phyloP scores from a whole-genome alignment of 495 filamentous ascomycete species.

The Penicillium samsonianum region DNA sequence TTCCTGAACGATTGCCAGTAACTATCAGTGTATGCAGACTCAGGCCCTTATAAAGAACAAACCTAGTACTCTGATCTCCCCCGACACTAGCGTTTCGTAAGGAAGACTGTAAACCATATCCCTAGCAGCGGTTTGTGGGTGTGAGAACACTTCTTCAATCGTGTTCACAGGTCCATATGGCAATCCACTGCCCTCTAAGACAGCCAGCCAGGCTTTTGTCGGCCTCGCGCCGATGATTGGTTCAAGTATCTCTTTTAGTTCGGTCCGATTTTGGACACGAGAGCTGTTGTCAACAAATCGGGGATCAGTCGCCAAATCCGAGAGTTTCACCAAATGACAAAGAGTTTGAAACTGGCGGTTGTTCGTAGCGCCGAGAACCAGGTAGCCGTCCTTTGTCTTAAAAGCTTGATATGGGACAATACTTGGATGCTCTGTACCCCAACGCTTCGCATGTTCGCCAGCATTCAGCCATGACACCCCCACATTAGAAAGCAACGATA shows the following conservation, averaged over 20 bases:
- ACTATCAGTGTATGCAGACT: background rate
- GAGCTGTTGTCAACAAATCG: constrained; percentile 68
- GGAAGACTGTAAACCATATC: constrained; percentile 28
- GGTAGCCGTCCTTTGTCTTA: constrained; percentile 75
- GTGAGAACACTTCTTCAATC: constrained; percentile 28
- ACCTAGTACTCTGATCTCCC: constrained; percentile 26
- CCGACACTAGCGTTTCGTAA: constrained; percentile 14
- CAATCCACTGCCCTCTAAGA: constrained; percentile 80
- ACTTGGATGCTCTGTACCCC: constrained; percentile 88
- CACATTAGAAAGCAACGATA: constrained; percentile 81
- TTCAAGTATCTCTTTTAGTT: constrained; percentile 68
- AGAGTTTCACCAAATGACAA: constrained; percentile 64
- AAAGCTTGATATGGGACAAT: constrained; percentile 89
- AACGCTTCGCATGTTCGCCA: constrained; percentile 72
- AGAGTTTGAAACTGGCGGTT: constrained; percentile 77
- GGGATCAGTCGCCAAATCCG: constrained; percentile 64
- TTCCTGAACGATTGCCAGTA: constrained; percentile 6
- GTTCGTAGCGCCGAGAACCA: constrained; percentile 84
- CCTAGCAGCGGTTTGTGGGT: constrained; percentile 29
- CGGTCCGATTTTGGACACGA: constrained; percentile 67
- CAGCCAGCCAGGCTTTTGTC: constrained; percentile 73
- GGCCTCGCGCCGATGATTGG: constrained; percentile 63
- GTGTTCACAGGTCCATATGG: constrained; percentile 83
- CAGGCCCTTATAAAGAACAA: background rate
- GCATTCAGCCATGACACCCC: constrained; percentile 80